A percentile compares a stretch with the other conserved stretches of the same genome.
These are phyloP conservation scores for Xylaria sp. DNA, from an alignment of 2,329 filamentous ascomycete species.

Conservation along the genomic window DNA sequence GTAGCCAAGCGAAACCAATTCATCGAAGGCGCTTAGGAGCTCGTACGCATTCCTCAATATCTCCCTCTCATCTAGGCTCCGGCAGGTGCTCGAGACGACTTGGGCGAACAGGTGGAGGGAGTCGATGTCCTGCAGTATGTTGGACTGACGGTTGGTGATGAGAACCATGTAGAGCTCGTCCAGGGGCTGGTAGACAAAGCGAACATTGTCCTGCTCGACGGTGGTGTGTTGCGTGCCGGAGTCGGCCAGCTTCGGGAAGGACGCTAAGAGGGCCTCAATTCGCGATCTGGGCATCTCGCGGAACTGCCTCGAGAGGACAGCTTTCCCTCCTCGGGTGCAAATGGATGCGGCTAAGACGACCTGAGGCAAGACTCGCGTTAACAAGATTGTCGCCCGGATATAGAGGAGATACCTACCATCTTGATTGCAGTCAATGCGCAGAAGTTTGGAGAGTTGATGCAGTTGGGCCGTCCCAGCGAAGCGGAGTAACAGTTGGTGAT, in stretches of 20 bases:
- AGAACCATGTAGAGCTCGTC: conserved; percentile 99
- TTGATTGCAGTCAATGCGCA: conserved; percentile 3
- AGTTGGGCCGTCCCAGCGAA: conserved; percentile 5
- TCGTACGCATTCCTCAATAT: conserved; percentile 96
- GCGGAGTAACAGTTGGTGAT: background rate
- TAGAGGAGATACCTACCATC: conserved; percentile 28
- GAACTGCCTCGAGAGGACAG: conserved; percentile 96
- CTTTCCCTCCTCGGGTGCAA: conserved; percentile 97
- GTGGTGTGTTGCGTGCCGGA: conserved; percentile 96
- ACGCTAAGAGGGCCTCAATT: conserved; percentile 94
- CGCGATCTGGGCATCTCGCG: conserved; percentile 96
- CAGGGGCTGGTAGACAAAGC: conserved; percentile 97
- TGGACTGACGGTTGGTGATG: conserved; percentile 99
- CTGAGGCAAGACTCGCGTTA: conserved; percentile 50
- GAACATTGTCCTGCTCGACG: conserved; percentile 98
- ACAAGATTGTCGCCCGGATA: background rate
- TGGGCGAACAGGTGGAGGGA: conserved; percentile 97
- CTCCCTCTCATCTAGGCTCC: conserved; percentile 92
- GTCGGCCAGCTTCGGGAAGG: conserved; percentile 96
- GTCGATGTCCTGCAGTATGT: conserved; percentile 98
- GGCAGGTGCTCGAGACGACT: conserved; percentile 95
- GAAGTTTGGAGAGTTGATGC: background rate
- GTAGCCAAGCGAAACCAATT: conserved; percentile 94
- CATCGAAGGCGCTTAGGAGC: conserved; percentile 93
- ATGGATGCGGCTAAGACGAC: conserved; percentile 98